Evolutionary conservation across 1,139 yeast genomes (phyloP).

Genomic region (Suzukiozyma palmioleophila): DNA sequence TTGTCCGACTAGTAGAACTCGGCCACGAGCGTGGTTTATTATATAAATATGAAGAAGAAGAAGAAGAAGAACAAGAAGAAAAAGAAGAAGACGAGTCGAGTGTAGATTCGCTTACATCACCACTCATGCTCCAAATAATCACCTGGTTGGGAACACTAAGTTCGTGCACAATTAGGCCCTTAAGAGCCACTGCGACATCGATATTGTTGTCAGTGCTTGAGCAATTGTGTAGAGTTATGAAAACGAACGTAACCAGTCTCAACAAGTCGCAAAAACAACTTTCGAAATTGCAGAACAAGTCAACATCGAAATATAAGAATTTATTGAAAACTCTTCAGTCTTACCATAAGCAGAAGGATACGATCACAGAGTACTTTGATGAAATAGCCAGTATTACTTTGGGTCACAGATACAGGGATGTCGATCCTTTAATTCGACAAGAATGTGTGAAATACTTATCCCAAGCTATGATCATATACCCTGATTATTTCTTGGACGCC

Average conservation of each 20-base stretch:
- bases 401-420: slow-evolving; percentile 76
- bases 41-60: slow-evolving; percentile 27
- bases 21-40: slow-evolving; percentile 66
- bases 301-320: slow-evolving; percentile 31
- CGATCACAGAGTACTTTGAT: slow-evolving; percentile 51
- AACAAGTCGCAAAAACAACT: slow-evolving; percentile 46
- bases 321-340: slow-evolving; percentile 44
- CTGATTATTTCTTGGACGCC: slow-evolving; percentile 68
- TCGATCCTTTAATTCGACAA: slow-evolving; percentile 65
- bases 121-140: slow-evolving; percentile 53
- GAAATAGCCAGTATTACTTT: slow-evolving; percentile 69
- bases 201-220: slow-evolving; percentile 59
- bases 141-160: slow-evolving; percentile 78
- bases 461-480: slow-evolving; percentile 64
- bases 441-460: slow-evolving; percentile 64
- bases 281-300: slow-evolving; percentile 18
- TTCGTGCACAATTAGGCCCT: slow-evolving; percentile 64
- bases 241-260: slow-evolving; percentile 37
- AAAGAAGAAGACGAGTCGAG: too few species aligned
- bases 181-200: slow-evolving; percentile 65
- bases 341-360: slow-evolving; percentile 48
- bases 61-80: slow-evolving; percentile 27
- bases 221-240: slow-evolving; percentile 50
- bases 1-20: slow-evolving; percentile 45
- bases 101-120: slow-evolving; percentile 25